Conservation (phyloP, 345 rosid genomes). For the Citrus reticulata region DNA sequence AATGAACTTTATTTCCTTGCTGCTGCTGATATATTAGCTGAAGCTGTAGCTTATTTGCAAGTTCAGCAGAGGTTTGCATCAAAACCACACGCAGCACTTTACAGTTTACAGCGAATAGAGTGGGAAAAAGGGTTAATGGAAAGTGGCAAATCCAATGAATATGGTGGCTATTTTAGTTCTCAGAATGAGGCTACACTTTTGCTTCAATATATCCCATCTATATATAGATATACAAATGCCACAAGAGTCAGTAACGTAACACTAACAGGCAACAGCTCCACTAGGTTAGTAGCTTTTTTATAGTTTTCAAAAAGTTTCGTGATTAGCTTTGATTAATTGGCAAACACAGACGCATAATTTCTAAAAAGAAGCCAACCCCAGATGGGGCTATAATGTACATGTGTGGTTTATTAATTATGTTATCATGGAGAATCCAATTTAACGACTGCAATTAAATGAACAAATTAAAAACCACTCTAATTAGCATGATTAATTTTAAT, state of each 20-base stretch:
- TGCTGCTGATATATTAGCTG: background rate
- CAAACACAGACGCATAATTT: background rate
- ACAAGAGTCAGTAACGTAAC: background rate
- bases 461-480: background rate
- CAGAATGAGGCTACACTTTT: background rate
- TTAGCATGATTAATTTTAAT: too few species aligned
- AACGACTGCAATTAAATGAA: background rate
- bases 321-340: conserved; percentile 2
- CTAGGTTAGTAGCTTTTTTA: background rate
- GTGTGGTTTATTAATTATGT: conserved; percentile 25
- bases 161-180: background rate
- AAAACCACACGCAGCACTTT: background rate
- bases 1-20: background rate
- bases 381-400: background rate
- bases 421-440: conserved; percentile 10
- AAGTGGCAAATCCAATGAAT: background rate
- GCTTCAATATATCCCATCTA: too few species aligned
- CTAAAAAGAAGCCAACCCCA: background rate
- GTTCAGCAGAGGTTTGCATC: background rate
- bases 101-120: background rate
- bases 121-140: background rate
- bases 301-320: background rate
- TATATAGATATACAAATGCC: background rate
- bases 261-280: background rate
- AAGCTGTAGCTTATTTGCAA: background rate